phyloP scores from a whole-genome alignment of 208 protist genomes.

The Trypanosoma melophagium region DNA sequence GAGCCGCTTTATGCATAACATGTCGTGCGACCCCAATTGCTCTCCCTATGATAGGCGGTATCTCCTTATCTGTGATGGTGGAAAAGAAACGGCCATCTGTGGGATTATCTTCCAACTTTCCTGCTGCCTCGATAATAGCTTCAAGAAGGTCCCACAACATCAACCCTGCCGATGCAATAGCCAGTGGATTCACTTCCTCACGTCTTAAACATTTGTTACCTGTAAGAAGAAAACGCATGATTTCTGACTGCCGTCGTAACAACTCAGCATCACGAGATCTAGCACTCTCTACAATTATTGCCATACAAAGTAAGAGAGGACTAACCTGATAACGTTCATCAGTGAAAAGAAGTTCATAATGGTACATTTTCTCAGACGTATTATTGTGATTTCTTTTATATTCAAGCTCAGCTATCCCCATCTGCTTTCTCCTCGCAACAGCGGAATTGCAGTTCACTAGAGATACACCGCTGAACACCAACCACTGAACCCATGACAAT shows the following conservation, averaged over 20 bases:
- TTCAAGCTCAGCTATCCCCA: no score
- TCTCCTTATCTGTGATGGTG: constrained; percentile 44
- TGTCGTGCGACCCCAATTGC: constrained; percentile 56
- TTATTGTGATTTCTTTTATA: no score
- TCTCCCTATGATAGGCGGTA: constrained; percentile 48
- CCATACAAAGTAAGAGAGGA: constrained; percentile 48
- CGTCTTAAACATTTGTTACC: constrained; percentile 43
- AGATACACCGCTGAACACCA: constrained; percentile 44
- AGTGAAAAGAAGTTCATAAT: constrained; percentile 19
- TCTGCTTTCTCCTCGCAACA: constrained; percentile 22
- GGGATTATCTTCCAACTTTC: constrained; percentile 8
- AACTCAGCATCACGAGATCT: constrained; percentile 7
- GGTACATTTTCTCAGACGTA: no score
- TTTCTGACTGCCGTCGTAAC: constrained; percentile 36
- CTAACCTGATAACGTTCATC: constrained; percentile 41
- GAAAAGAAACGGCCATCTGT: constrained; percentile 40
- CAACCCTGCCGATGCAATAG: constrained; percentile 43
- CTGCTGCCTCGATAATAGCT: constrained; percentile 44
- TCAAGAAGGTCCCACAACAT: constrained; percentile 54
- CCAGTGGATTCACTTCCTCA: constrained; percentile 58
- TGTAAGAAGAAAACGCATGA: constrained; percentile 55
- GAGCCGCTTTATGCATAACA: constrained; percentile 64
- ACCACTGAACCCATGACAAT: constrained; percentile 68
- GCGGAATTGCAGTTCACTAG: constrained; percentile 51
- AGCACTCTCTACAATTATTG: constrained; percentile 36